phyloP scores from a whole-genome alignment of 805 yeast genomes.

The Yarrowia alimentaria region DNA sequence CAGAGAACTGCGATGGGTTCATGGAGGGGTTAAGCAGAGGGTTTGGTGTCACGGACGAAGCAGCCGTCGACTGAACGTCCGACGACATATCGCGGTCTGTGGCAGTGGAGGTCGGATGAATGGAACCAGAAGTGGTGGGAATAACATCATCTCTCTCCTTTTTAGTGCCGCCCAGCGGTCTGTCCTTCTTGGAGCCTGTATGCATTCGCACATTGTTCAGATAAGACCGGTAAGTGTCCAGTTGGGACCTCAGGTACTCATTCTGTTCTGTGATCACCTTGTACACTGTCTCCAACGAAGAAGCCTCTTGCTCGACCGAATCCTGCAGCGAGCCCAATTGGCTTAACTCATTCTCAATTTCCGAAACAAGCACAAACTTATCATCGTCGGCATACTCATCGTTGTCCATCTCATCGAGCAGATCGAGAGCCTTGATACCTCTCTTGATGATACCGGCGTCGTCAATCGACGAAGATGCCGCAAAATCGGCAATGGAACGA shows the following conservation, averaged over 20 bases:
- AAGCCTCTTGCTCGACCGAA: constrained; percentile 38
- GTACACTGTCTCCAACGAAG: constrained; percentile 38
- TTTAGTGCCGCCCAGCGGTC: too few relatives aligned
- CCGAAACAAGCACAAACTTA: constrained; percentile 36
- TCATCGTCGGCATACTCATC: constrained; percentile 33
- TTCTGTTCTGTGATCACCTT: constrained; percentile 40
- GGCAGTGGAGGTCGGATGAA: too few relatives aligned
- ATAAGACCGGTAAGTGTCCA: constrained; percentile 42
- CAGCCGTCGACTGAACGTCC: constrained; percentile 25
- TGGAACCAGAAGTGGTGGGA: too few relatives aligned
- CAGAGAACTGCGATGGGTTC: constrained; percentile 24
- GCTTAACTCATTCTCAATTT: constrained; percentile 40
- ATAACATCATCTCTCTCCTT: too few relatives aligned
- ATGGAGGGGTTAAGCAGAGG: constrained; percentile 9
- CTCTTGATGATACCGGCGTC: constrained; percentile 38
- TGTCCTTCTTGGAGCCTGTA: constrained; percentile 36
- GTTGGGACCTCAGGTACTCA: constrained; percentile 40
- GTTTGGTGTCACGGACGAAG: constrained; percentile 13
- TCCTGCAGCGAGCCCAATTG: constrained; percentile 40
- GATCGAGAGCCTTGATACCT: constrained; percentile 39
- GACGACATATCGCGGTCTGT: too few relatives aligned
- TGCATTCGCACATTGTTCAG: constrained; percentile 40
- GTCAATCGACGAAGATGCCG: constrained; percentile 34
- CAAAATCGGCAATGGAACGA: constrained; percentile 37
- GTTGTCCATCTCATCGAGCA: constrained; percentile 36